Conservation (phyloP, 371 early-diverging fungal species). For the Lichtheimia ramosa region DNA sequence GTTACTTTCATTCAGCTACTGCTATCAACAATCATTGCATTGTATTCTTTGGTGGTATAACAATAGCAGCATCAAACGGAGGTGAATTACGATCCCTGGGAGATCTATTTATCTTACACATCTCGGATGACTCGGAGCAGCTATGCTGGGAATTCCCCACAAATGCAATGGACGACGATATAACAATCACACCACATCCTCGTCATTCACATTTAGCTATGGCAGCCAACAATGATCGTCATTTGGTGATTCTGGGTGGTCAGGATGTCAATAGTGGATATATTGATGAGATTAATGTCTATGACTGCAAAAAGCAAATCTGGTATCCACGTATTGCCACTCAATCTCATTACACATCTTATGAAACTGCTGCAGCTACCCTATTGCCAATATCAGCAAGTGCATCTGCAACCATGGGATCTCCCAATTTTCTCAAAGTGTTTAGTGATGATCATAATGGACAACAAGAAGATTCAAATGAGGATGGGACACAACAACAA, state of each 20-base stretch:
- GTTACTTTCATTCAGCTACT: conserved; percentile 81
- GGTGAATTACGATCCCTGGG: conserved; percentile 43
- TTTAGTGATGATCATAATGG: not conserved
- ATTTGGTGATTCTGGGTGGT: conserved; percentile 69
- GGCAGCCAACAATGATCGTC: conserved; percentile 39
- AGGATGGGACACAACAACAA: not conserved
- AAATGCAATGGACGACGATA: not conserved
- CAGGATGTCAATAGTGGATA: conserved; percentile 67
- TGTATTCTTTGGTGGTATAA: conserved; percentile 63
- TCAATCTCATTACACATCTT: conserved; percentile 66
- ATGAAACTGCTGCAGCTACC: conserved; percentile 66
- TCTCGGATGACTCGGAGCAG: conserved; percentile 15
- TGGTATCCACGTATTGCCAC: conserved; percentile 61
- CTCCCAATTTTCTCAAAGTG: not conserved
- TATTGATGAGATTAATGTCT: conserved; percentile 65
- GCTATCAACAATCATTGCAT: conserved; percentile 32
- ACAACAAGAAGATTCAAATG: conserved; percentile 8
- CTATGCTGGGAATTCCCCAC: conserved; percentile 51
- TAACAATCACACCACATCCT: conserved; percentile 41
- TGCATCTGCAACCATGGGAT: not conserved
- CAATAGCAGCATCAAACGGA: conserved; percentile 13
- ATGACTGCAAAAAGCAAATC: conserved; percentile 48
- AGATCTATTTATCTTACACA: conserved; percentile 61
- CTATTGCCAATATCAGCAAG: conserved; percentile 31
- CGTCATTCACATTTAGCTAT: conserved; percentile 72